Conservation (phyloP, 345 rosid genomes). For the Linum lewisii region DNA sequence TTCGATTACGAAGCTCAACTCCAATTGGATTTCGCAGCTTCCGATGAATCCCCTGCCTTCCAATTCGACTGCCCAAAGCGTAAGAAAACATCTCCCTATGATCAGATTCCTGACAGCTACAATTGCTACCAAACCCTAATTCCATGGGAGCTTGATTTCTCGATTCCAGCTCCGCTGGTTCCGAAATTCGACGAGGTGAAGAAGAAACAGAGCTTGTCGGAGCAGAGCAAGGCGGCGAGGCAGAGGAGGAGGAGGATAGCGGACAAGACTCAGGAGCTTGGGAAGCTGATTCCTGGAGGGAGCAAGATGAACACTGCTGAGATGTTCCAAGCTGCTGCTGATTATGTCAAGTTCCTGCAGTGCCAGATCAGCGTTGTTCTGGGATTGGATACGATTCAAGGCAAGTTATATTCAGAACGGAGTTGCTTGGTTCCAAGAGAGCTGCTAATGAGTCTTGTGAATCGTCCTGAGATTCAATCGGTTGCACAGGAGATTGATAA, state of each 20-base stretch:
- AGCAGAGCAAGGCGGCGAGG: conserved; percentile 14
- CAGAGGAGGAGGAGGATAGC: conserved; percentile 17
- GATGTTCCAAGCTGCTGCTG: conserved; percentile 13
- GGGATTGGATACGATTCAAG: no score
- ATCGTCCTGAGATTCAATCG: no score
- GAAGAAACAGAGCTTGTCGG: conserved; percentile 11
- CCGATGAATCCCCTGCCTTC: not conserved
- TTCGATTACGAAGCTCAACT: no score
- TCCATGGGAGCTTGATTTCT: not conserved
- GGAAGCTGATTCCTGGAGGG: conserved; percentile 18
- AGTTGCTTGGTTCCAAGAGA: no score
- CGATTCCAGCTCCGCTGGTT: not conserved
- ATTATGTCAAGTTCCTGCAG: conserved; percentile 17
- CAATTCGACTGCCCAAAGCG: not conserved
- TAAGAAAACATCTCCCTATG: not conserved
- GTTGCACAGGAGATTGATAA: no score
- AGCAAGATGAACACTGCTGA: conserved; percentile 18
- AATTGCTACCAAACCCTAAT: not conserved
- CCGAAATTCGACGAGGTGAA: not conserved
- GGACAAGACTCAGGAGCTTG: conserved; percentile 12
- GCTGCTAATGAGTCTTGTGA: no score
- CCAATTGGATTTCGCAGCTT: no score
- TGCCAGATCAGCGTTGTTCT: conserved; percentile 1
- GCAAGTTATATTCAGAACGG: no score
- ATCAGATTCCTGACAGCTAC: not conserved